phyloP scores from a whole-genome alignment of 1,139 yeast species.

The Protomyces pachydermus region DNA sequence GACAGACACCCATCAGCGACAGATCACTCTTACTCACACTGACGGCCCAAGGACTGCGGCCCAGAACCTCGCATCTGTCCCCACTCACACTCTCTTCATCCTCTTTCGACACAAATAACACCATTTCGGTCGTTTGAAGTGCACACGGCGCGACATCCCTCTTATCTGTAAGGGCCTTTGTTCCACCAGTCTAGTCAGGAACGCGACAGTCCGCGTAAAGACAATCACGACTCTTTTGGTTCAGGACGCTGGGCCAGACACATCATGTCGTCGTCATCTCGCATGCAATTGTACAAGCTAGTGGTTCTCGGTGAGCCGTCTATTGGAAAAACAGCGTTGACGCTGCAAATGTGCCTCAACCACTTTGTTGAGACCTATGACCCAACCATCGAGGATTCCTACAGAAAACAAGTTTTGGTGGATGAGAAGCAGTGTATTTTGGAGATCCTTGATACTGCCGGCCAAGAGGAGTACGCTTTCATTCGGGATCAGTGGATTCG shows the following conservation, averaged over 20 bases:
- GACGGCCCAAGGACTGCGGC: too few species aligned
- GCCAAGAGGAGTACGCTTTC: slow-evolving; percentile 95
- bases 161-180: too few species aligned
- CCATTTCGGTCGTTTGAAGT: too few species aligned
- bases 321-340: slow-evolving; percentile 62
- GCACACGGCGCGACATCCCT: too few species aligned
- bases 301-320: slow-evolving; percentile 99
- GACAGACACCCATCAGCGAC: too few species aligned
- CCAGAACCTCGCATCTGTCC: too few species aligned
- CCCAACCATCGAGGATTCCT: slow-evolving; percentile 96
- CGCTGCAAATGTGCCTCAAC: slow-evolving; percentile 30
- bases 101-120: too few species aligned
- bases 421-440: slow-evolving; percentile 89
- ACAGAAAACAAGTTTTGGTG: slow-evolving; percentile 83
- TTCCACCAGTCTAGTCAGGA: too few species aligned
- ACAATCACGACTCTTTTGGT: not conserved
- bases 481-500: slow-evolving; percentile 87
- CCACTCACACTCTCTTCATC: too few species aligned
- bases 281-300: slow-evolving; percentile 51
- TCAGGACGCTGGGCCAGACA: not conserved
- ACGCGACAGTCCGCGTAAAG: too few species aligned
- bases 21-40: too few species aligned
- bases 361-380: slow-evolving; percentile 58
- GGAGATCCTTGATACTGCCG: slow-evolving; percentile 95
- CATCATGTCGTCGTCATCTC: slow-evolving; percentile 13